These are phyloP conservation scores for Phaffomyces antillensis DNA, from an alignment of 805 yeast species.

Conservation along the genomic window DNA sequence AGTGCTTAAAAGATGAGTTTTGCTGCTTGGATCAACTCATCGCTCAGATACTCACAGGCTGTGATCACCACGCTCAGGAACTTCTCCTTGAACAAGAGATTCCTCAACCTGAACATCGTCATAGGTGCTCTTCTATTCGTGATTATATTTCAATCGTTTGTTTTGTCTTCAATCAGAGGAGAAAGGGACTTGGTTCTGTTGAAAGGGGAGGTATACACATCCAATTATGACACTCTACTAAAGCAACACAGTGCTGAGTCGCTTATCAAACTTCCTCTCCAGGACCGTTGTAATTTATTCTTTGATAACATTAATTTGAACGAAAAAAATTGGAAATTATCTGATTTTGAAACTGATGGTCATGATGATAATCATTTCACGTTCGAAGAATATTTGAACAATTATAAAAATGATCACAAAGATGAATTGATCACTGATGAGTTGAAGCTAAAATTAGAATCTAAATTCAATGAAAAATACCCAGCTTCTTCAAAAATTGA, in stretches of 20 bases:
- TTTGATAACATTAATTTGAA: slow-evolving; percentile 8
- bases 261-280: slow-evolving; percentile 6
- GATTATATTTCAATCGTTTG: slow-evolving; percentile 11
- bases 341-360: slow-evolving; percentile 14
- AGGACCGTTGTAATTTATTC: slow-evolving; percentile 14
- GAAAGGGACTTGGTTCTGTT: slow-evolving; percentile 6
- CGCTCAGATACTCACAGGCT: neutral
- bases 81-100: slow-evolving; percentile 14
- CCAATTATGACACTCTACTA: slow-evolving; percentile 9
- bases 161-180: neutral
- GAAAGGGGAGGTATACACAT: slow-evolving; percentile 6
- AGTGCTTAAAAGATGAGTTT: neutral
- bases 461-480: slow-evolving; percentile 9
- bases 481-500: slow-evolving; percentile 9
- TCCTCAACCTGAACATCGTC: slow-evolving; percentile 15
- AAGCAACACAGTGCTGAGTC: neutral
- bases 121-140: slow-evolving; percentile 9
- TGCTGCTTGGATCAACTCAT: neutral
- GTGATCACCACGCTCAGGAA: neutral
- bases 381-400: slow-evolving; percentile 11
- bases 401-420: slow-evolving; percentile 3
- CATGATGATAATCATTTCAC: slow-evolving; percentile 17
- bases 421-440: slow-evolving; percentile 6
- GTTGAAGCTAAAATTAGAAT: slow-evolving; percentile 7
- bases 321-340: slow-evolving; percentile 15